Conservation (phyloP, 2,329 filamentous ascomycete species). For the Fusarium zealandicum region DNA sequence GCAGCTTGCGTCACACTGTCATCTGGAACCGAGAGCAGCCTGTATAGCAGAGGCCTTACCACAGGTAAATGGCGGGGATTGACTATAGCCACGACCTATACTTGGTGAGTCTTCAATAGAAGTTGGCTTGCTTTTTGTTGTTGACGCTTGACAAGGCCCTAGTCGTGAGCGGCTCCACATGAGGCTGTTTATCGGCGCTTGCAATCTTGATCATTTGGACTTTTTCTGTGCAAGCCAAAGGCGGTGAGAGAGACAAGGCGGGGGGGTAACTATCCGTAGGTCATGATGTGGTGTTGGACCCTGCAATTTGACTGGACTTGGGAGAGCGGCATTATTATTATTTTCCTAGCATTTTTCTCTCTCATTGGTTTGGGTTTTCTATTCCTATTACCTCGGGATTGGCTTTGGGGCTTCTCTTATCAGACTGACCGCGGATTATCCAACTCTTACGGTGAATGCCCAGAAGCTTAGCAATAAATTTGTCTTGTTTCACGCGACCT, state of each 20-base stretch:
- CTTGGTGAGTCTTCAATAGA: no score
- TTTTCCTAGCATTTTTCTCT: constrained; percentile 2
- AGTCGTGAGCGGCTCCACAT: no score
- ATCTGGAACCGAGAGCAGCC: no score
- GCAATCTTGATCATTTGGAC: constrained; percentile 1
- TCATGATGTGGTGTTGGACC: constrained; percentile 30
- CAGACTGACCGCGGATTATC: background rate
- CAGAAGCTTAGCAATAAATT: background rate
- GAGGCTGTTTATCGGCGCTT: no score
- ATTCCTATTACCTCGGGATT: background rate
- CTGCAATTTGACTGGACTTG: constrained; percentile 35
- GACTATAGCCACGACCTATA: no score
- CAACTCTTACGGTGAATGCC: background rate
- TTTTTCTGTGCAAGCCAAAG: constrained; percentile 30
- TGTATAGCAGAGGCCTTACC: no score
- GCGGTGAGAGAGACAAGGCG: constrained; percentile 28
- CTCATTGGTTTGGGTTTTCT: constrained; percentile 11
- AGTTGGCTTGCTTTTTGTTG: no score
- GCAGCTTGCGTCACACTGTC: no score
- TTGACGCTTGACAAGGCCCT: no score
- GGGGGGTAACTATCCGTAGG: constrained; percentile 19
- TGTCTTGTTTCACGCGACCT: background rate
- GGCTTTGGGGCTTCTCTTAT: background rate
- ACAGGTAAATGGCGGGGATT: no score
- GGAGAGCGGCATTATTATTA: constrained; percentile 3